Conservation (phyloP, 768 basidiomycete species). For the Lyophyllum decastes region DNA sequence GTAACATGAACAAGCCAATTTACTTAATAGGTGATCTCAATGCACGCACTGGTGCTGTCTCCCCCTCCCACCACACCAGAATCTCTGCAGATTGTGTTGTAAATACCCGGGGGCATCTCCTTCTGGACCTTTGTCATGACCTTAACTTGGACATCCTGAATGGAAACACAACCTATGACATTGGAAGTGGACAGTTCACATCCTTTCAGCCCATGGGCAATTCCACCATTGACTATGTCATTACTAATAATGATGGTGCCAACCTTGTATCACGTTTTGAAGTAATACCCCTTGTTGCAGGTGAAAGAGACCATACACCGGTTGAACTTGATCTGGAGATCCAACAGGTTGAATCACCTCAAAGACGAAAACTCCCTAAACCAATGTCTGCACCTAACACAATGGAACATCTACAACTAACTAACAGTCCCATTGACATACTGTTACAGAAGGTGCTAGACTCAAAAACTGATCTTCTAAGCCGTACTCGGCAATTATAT, state of each 20-base stretch:
- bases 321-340: neutral
- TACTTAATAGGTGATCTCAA: constrained; percentile 4
- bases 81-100: neutral
- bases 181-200: neutral
- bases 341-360: neutral
- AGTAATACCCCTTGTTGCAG: neutral
- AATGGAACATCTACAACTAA: neutral
- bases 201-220: neutral
- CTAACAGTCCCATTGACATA: neutral
- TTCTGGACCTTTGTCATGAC: neutral
- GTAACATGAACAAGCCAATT: neutral
- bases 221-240: constrained; percentile 3
- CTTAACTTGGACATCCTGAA: neutral
- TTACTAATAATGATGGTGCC: neutral
- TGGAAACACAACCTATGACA: neutral
- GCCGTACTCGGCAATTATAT: neutral
- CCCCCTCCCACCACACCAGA: neutral
- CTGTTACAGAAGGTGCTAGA: neutral
- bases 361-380: neutral
- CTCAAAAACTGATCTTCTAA: neutral
- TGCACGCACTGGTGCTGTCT: neutral
- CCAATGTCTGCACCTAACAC: neutral
- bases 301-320: neutral
- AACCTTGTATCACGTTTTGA: neutral
- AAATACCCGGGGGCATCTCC: neutral